Base-by-base conservation (phyloP, 1,284 basidiomycete genomes). In the Bondarzewia mesenterica region DNA sequence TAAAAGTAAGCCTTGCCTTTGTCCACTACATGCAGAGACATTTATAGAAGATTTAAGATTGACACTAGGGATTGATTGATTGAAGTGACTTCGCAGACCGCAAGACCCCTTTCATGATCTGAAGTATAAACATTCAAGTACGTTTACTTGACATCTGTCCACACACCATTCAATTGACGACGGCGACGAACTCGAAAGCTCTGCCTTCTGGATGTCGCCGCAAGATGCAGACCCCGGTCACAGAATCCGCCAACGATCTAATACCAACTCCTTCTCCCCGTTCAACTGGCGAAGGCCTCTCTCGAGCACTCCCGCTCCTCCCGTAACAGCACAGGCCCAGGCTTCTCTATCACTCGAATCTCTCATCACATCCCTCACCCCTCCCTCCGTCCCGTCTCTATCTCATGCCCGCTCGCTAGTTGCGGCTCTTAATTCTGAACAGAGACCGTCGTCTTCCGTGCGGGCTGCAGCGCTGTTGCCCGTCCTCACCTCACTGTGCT, bases 401-500 rank as follows among this genome's bases (percentile, higher is more conserved):
- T 53, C 37, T 15, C 59, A 60, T 46, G 66, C 66, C 1, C 57
- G 58, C 22, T 56, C 58, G 0, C 54, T 67, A 10, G 58, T 63
- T 10, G 50, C 41, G 18, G 54, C 60, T 4, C 59, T 67, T 22
- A 22, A 55, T 2, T 22, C 48, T n/a, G 16, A 15, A 14, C 41
- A 42, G 7, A 14, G 22, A 20, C 7, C 36, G 43, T 12, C 53
- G 27, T 52, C 52, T 2, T 26, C 26, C 44, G 32, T 54, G 21
- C 40, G 41, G 16, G 46, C 46, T 3, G 41, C 70, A 12, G 53
- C 59, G 8, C 63, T 88, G 8, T 74, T 72, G 49, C 77, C 80
- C 15, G 70, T 88, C 48, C 64, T 87, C 2, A 69, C 69, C 3
- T 71, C 72, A 1, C 68, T 89, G 5, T 89, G 85, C 58, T 56